Evolutionary conservation across 768 basidiomycete genomes (phyloP), one percentile per base, ranked within the genome.

Genomic region (Megacollybia marginata): DNA sequence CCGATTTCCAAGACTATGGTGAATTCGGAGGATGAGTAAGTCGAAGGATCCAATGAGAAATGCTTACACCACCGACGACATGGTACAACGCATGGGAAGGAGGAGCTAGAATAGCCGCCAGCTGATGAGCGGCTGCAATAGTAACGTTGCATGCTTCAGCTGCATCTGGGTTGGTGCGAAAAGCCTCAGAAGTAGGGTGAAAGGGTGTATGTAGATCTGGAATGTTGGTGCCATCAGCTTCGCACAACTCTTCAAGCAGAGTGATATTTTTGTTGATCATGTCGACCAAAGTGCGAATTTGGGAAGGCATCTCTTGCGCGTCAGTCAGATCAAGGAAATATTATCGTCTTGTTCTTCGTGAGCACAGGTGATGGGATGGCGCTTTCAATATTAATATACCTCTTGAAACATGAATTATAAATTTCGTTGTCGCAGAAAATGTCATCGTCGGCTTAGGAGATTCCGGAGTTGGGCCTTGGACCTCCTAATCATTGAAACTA

Each of bases 61-160:
- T 3, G 23, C 23, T 28, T 28, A 6, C 23, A 28, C 23, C 60
- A 53, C 23, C 23, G 23, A 28, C 6, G 23, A 28, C 23, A 28
- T 28, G 23, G 23, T 28, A 28, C 6, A 28, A 28, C 23, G 23
- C 23, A 33, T 55, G 52, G 10, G 57, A 55, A 2, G 67, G 62
- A n/a, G 67, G 58, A 0, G 59, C 48, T 1, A 67, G 53, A 20
- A 56, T 59, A 5, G 64, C 60, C 13, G 62, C 57, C 3, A 70
- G 61, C 46, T 70, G 69, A 12, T 57, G 49, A 5, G 68, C 65
- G 2, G 69, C 69, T 4, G 68, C 60, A 23, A 59, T 58, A 36
- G 65, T 57, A 13, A 65, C 54, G 31, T 57, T 62, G 2, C 64
- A 60, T 12, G 65, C 63, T 47, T 61, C 60, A 7, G 64, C 54